Evolutionary conservation across 1,284 basidiomycete genomes (phyloP), one percentile per base, ranked within the genome.

Genomic region (Ustilago nuda): DNA sequence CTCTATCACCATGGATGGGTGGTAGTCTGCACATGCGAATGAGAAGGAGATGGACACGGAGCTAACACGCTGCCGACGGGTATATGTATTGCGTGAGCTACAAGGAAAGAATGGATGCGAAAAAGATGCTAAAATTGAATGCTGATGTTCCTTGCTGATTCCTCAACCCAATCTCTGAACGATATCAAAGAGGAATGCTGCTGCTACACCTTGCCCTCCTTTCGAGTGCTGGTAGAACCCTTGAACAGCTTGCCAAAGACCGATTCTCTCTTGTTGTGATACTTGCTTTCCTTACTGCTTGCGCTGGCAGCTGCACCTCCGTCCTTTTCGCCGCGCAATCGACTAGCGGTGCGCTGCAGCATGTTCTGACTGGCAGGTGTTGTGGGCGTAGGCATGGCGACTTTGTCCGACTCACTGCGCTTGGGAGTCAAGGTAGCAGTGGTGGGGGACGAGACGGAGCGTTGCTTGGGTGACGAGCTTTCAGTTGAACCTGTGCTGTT

Each of bases 201-300:
- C 7, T 6, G 27, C 59, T 23, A 72, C 35, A 63, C 70, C 51
- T 67, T 72, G 50, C 56, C 72, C 41, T 74, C 66, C 51, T 74
- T 74, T 3, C 67, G 62, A 45, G 39, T 65, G 17, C 57, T 53
- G 35, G 50, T 55, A 39, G 41, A 30, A 15, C 67, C 55, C 32
- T 66, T 75, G 68, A 76, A 72, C 12, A 76, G 43, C 61, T 76
- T 76, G 65, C 68, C 68, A 55, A 76, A 65, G 30, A 76, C 68
- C 23, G 73, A 76, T 13, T 71, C 68, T 33, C 73, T 61, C 46
- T 66, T 75, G 9, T 66, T 75, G 9, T 33, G 41, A 23, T 52
- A 50, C 56, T 56, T 56, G 30, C 37, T 46, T 11, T 39, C n/a
- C 37, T 23, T 19, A 19, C 32, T 37, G 17, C 17, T 54, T 13